These are phyloP conservation scores for Termitomyces sp. DNA, from an alignment of 768 basidiomycete species.

Conservation along the genomic window DNA sequence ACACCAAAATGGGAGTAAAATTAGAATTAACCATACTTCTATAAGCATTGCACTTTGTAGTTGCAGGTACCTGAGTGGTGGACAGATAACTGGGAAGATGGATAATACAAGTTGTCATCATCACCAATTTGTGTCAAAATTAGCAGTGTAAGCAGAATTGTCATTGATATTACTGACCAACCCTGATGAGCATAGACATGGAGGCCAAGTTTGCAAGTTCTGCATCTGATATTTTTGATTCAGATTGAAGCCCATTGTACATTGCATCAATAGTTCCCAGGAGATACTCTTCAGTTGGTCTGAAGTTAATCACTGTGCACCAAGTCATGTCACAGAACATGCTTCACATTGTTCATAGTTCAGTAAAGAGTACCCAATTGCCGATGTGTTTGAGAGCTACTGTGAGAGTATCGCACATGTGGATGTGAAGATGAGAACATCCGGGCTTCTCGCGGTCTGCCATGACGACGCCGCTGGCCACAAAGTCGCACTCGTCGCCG, in stretches of 20 bases:
- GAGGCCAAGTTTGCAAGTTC: background rate
- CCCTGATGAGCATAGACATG: background rate
- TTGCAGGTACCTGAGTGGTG: background rate
- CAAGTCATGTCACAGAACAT: too few species aligned
- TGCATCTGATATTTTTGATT: too few species aligned
- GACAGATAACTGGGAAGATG: background rate
- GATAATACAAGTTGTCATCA: background rate
- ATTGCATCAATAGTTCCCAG: background rate
- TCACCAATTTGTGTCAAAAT: background rate
- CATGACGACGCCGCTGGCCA: constrained; percentile 34
- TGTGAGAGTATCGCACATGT: too few species aligned
- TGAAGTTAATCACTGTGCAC: background rate
- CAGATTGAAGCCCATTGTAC: background rate
- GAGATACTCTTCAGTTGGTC: background rate
- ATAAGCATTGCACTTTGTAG: background rate
- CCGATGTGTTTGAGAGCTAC: too few species aligned
- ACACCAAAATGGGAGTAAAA: too few species aligned
- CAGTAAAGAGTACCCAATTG: too few species aligned
- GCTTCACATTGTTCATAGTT: too few species aligned
- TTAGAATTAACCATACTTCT: background rate
- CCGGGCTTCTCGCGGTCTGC: constrained; percentile 15
- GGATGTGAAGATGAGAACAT: too few species aligned
- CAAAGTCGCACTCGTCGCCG: constrained; percentile 47
- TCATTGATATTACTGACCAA: background rate
- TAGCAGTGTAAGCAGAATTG: background rate